These are phyloP conservation scores for Paracorniculantispora psalliotae DNA, from an alignment of 2,329 filamentous ascomycete species.

Conservation along the genomic window DNA sequence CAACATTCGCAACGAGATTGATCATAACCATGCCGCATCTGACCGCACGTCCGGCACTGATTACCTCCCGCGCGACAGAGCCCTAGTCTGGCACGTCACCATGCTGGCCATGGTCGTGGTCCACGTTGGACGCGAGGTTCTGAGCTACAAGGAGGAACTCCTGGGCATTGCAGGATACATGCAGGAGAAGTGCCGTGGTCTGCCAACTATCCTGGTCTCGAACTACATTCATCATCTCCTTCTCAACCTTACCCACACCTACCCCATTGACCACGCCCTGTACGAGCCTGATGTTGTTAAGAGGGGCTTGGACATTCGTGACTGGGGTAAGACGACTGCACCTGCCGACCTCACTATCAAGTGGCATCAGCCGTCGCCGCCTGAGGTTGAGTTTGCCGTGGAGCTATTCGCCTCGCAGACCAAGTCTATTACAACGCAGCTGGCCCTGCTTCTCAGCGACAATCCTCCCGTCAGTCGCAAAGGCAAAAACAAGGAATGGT, in stretches of 20 bases:
- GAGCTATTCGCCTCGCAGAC: conserved; percentile 84
- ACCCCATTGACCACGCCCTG: conserved; percentile 81
- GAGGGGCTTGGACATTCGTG: conserved; percentile 65
- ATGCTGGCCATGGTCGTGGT: conserved; percentile 98
- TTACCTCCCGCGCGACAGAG: conserved; percentile 85
- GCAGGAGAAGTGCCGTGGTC: conserved; percentile 90
- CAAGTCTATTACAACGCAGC: conserved; percentile 65
- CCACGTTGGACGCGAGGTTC: conserved; percentile 84
- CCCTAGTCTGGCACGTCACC: conserved; percentile 93
- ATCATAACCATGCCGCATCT: conserved; percentile 92
- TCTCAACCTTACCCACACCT: conserved; percentile 90
- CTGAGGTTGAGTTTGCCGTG: conserved; percentile 83
- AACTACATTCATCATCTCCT: conserved; percentile 97
- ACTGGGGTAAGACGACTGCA: conserved; percentile 79
- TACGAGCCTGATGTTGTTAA: conserved; percentile 75
- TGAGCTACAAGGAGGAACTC: conserved; percentile 83
- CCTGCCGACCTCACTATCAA: conserved; percentile 74
- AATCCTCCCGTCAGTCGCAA: conserved; percentile 80
- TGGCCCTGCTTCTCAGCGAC: conserved; percentile 75
- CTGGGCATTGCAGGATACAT: conserved; percentile 92
- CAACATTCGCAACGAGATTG: conserved; percentile 93
- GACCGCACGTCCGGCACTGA: conserved; percentile 91
- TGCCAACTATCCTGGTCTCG: conserved; percentile 92
- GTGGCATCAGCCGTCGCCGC: conserved; percentile 80
- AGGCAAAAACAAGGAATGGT: conserved; percentile 98